Conservation (phyloP, 192 early-diverging fungal species). For the Phlyctochytrium bullatum region DNA sequence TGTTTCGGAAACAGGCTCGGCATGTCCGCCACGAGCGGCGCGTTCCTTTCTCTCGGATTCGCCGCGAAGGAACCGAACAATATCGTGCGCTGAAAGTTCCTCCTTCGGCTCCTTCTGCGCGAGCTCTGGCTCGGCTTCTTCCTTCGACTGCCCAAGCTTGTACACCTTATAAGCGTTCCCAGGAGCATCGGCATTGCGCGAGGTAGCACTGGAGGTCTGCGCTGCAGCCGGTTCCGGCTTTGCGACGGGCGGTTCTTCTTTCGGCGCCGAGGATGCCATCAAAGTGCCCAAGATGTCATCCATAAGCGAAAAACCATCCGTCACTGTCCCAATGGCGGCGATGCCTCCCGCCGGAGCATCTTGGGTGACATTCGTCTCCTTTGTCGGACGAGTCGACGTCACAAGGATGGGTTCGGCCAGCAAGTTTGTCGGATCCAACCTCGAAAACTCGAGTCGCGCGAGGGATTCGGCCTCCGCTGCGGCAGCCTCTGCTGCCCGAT, state of each 20-base stretch:
- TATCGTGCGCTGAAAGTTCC: background rate
- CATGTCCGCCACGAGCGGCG: no score
- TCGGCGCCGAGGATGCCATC: background rate
- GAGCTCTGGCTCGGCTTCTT: background rate
- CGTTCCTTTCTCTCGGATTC: no score
- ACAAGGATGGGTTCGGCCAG: background rate
- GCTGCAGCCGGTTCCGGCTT: background rate
- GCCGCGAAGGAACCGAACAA: background rate
- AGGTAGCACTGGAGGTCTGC: background rate
- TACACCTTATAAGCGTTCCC: background rate
- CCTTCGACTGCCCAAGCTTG: background rate
- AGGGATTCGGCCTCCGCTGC: background rate
- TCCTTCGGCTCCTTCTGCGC: background rate
- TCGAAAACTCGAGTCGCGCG: background rate
- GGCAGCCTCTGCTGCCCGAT: background rate
- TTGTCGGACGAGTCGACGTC: no score
- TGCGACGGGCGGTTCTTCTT: background rate
- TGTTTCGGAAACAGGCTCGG: no score
- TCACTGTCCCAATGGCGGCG: no score
- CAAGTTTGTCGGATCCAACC: background rate
- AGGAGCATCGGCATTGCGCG: background rate
- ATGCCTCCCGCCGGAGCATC: no score
- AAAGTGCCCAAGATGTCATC: background rate
- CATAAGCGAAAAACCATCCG: background rate
- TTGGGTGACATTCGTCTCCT: no score